Base-by-base conservation (phyloP, 2,329 filamentous ascomycete genomes). In the Coniochaeta sp. region DNA sequence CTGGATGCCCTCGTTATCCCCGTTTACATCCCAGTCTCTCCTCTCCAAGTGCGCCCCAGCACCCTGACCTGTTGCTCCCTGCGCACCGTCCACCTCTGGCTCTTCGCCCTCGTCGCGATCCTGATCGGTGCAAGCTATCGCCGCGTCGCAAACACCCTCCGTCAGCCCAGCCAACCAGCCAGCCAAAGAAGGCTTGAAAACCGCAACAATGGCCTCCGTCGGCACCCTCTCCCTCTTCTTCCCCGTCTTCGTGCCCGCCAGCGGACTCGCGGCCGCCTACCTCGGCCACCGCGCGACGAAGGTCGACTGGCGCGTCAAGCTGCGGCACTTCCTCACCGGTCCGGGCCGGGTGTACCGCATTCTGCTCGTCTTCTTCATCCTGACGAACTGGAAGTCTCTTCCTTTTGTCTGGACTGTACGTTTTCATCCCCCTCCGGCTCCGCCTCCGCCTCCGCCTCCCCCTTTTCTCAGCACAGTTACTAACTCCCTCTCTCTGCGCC, bases 341-440 rank as follows among this genome's bases (percentile, higher is more conserved):
- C 78, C 79, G 0, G 79, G 78, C 3, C 70, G 76, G 50, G 74
- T 70, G 6, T 78, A 73, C 56, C 74, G 79, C 4, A 71, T 82
- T 52, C 50, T 79, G 52, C 65, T 81, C 53, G 59, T 85, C 13
- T 49, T 79, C 12, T 79, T 87, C 52, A 72, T 81, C 12, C 47
- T 85, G 7, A 59, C 80, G 40, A 92, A 91, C 66, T 74, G 85
- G 70, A 92, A 92, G 75, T 87, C 78, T 54, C 62, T 91, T 54
- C 88, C 88, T 0, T 76, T 89, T 38, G 79, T 81, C 9, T 92
- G 88, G 88, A 89, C 89, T 58, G 84, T 88, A 77, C 51, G 83
- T 69, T 24, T n/a, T n/a, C 22, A 50, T 18, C 28, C 24, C 26
- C 26, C 20, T 30, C 14, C 45, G 49, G 4, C 16, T 8, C 24